Evolutionary conservation across 2,329 filamentous ascomycete species (phyloP), one percentile per base, ranked within the genome.

Genomic region (Akanthomyces dipterigenus): DNA sequence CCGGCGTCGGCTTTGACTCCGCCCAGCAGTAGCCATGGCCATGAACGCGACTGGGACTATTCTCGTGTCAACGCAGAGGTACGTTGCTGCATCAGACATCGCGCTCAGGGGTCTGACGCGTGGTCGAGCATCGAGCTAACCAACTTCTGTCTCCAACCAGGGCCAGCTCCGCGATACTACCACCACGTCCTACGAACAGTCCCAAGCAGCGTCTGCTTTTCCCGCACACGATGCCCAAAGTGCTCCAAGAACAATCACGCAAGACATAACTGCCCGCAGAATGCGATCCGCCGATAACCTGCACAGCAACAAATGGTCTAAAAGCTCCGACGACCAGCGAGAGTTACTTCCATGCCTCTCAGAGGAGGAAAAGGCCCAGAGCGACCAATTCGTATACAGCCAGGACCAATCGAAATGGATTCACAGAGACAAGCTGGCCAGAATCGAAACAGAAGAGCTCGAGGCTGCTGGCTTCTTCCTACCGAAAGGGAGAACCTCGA

Each of bases 351-450:
- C 69, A 5, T 49, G 50, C 42, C 65, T 68, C 26, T 60, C 67
- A 28, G 62, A 63, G 6, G 61, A 65, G 7, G 71, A 73, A 48
- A 63, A 36, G 69, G 69, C 50, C 70, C 75, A 26, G 43, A 60
- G 65, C 38, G 62, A 66, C 24, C 69, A 71, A 38, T 56, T 70
- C 60, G 68, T 69, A 12, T 66, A 66, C 9, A 76, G 79, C 38
- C 75, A 79, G 38, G 86, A 88, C 63, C 80, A 85, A 63, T 89
- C 86, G 36, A 88, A 90, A 72, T 95, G 90, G 90, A 93, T 95
- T 67, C 90, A 95, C 70, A 80, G 90, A 61, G 90, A 95, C 75
- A 93, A 93, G 75, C 76, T 95, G 64, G 90, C 89, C 60, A 85
- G 84, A 70, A 95, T 93, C 67, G 90, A 95, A 75, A 93, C 80